Conservation (phyloP, 2,329 filamentous ascomycete species). For the Atkinsonella texensis region DNA sequence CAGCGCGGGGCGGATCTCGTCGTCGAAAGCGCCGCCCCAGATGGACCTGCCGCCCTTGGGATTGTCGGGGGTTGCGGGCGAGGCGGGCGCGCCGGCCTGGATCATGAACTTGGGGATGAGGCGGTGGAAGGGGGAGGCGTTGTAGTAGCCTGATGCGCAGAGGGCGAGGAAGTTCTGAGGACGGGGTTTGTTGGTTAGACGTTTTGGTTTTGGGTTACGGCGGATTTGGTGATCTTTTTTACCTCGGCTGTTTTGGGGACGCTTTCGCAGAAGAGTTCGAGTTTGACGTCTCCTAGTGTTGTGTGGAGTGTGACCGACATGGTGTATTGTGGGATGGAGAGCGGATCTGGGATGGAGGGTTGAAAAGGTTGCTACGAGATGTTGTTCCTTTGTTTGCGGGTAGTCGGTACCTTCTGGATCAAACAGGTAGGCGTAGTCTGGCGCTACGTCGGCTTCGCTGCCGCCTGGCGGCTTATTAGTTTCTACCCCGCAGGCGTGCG, state of each 20-base stretch:
- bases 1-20: constrained; percentile 64
- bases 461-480: no score
- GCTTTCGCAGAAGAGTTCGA: constrained; percentile 91
- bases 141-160: constrained; percentile 68
- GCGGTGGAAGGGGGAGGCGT: constrained; percentile 65
- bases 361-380: background rate
- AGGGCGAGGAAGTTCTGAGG: constrained; percentile 74
- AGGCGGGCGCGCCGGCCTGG: constrained; percentile 57
- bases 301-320: constrained; percentile 75
- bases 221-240: constrained; percentile 12
- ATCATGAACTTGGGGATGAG: constrained; percentile 72
- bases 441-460: no score
- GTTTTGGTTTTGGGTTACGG: background rate
- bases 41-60: constrained; percentile 62
- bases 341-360: background rate
- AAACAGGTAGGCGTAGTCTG: no score
- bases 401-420: no score
- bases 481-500: no score
- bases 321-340: background rate
- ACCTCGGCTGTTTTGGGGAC: constrained; percentile 87
- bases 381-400: no score
- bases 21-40: constrained; percentile 62
- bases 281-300: constrained; percentile 77
- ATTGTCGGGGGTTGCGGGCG: constrained; percentile 41
- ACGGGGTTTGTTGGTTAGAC: background rate